Evolutionary conservation across 345 rosid species (phyloP).

Genomic region (Cardamine occulta): DNA sequence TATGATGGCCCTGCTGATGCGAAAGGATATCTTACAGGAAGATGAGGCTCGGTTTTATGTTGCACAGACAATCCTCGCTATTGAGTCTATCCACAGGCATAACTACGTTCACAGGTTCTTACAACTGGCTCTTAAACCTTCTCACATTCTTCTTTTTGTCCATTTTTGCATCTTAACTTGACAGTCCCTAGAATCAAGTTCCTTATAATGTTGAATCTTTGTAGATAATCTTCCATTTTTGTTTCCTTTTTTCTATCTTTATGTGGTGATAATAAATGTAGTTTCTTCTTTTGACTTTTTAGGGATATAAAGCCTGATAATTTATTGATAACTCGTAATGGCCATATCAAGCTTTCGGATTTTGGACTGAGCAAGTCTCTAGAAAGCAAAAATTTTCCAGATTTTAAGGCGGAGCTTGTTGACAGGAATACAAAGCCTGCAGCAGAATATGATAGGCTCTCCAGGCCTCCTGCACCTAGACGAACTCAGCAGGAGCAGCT

Average conservation of each 20-base stretch:
- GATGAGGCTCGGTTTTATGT: constrained; percentile 73
- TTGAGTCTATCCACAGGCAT: constrained; percentile 74
- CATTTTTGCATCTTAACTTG: constrained; percentile 13
- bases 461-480: constrained; percentile 56
- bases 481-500: constrained; percentile 72
- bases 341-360: constrained; percentile 74
- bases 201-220: constrained; percentile 3
- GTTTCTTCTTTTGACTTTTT: constrained; percentile 37
- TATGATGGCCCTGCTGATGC: constrained; percentile 77
- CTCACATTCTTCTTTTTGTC: constrained; percentile 1
- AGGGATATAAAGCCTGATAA: constrained; percentile 83
- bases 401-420: constrained; percentile 53
- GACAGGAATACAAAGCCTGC: constrained; percentile 49
- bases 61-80: constrained; percentile 69
- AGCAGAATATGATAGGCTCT: constrained; percentile 52
- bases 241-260: background rate
- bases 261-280: constrained; percentile 7
- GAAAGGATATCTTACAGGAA: constrained; percentile 66
- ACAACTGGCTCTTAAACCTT: constrained; percentile 27
- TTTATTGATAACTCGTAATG: constrained; percentile 60
- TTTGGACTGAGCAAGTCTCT: constrained; percentile 74
- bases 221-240: background rate
- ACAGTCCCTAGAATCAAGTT: background rate
- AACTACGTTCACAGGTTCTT: constrained; percentile 66
- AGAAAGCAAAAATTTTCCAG: constrained; percentile 59